phyloP scores from a whole-genome alignment of 2,329 filamentous ascomycete species.

The Didymella lethalis region DNA sequence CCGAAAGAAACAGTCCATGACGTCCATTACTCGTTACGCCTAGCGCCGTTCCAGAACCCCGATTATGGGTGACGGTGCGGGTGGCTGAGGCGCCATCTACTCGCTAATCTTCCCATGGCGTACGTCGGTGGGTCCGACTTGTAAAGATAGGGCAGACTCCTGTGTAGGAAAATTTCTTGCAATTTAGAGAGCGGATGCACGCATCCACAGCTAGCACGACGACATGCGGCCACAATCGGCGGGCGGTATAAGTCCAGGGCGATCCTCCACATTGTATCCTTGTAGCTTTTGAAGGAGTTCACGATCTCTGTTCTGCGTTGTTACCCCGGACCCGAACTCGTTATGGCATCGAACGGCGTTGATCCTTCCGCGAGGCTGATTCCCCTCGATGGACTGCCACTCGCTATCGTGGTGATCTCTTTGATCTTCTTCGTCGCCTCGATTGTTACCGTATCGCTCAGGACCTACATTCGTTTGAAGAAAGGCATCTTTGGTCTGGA shows the following conservation, averaged over 20 bases:
- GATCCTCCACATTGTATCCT: background rate
- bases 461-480: conserved; percentile 26
- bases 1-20: background rate
- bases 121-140: background rate
- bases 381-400: conserved; percentile 26
- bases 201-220: background rate
- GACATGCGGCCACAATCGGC: background rate
- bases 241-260: background rate
- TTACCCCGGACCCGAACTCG: conserved; percentile 10
- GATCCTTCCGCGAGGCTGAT: conserved; percentile 27
- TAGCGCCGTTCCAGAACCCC: background rate
- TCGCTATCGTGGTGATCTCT: conserved; percentile 29
- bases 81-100: background rate
- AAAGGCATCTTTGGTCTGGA: conserved; percentile 30
- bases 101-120: background rate
- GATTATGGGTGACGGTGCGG: background rate
- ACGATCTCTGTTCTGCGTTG: background rate
- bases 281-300: background rate
- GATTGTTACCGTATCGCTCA: conserved; percentile 25
- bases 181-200: background rate
- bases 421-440: conserved; percentile 27
- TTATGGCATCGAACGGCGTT: conserved; percentile 12
- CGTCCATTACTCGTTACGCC: background rate
- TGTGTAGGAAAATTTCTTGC: background rate
- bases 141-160: background rate